A percentile compares a stretch with the other conserved stretches of the same genome.
These are phyloP conservation scores for Globisporangium echinulatum DNA, from an alignment of 352 stramenopile species.

Conservation along the genomic window DNA sequence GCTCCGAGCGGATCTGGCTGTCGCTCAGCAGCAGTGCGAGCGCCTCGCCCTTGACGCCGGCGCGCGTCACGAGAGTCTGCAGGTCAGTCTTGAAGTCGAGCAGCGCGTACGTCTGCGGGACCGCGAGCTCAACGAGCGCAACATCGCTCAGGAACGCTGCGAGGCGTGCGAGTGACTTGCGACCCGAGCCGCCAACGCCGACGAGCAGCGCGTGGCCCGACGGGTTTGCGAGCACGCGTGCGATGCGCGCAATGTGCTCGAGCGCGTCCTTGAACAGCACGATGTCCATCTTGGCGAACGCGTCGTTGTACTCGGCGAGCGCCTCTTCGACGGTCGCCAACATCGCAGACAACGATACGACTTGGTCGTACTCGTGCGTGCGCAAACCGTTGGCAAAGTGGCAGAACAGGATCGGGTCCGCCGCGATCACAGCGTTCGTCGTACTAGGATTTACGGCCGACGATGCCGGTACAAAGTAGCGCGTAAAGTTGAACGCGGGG, in stretches of 20 bases:
- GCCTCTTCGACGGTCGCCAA: slow-evolving; percentile 80
- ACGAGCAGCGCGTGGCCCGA: slow-evolving; percentile 92
- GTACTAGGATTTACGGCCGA: slow-evolving; percentile 8
- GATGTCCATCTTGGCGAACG: slow-evolving; percentile 91
- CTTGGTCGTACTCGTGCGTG: slow-evolving; percentile 91
- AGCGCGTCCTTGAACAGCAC: slow-evolving; percentile 96
- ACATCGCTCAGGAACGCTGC: slow-evolving; percentile 91
- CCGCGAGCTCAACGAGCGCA: slow-evolving; percentile 83
- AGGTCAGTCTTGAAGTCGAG: slow-evolving; percentile 94
- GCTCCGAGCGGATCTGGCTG: slow-evolving; percentile 92
- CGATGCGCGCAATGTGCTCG: slow-evolving; percentile 91
- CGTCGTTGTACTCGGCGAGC: slow-evolving; percentile 91
- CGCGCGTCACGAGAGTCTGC: slow-evolving; percentile 85
- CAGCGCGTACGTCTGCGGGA: slow-evolving; percentile 87
- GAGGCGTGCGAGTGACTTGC: slow-evolving; percentile 90
- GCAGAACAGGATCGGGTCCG: slow-evolving; percentile 90
- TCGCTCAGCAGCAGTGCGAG: slow-evolving; percentile 92
- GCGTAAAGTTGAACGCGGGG: slow-evolving; percentile 83
- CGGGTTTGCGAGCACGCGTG: slow-evolving; percentile 92
- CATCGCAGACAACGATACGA: slow-evolving; percentile 65
- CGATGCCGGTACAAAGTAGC: slow-evolving; percentile 76
- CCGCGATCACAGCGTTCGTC: slow-evolving; percentile 11
- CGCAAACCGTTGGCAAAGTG: slow-evolving; percentile 86
- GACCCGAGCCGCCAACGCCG: slow-evolving; percentile 90
- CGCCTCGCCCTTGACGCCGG: slow-evolving; percentile 89